phyloP scores from a whole-genome alignment of 345 rosid genomes.

The Balakata baccata region DNA sequence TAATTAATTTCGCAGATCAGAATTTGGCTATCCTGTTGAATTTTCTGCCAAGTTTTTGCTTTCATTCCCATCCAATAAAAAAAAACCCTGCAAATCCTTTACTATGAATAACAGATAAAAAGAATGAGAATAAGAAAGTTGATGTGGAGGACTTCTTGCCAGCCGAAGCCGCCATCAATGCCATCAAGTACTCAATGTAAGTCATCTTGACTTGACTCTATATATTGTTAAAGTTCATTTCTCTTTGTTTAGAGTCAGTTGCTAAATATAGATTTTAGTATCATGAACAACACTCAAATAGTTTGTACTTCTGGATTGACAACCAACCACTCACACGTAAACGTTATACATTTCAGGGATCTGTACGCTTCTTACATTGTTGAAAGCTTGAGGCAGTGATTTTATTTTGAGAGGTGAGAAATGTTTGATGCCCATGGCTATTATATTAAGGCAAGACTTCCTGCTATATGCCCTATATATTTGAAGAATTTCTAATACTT shows the following conservation, averaged over 20 bases:
- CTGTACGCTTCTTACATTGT: constrained; percentile 88
- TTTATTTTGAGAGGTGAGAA: neutral
- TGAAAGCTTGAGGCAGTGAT: constrained; percentile 77
- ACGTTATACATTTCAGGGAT: constrained; percentile 56
- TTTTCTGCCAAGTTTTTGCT: neutral
- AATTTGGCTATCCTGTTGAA: neutral
- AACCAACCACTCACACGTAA: neutral
- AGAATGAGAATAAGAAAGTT: constrained; percentile 97
- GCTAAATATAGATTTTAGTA: neutral
- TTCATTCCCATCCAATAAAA: no score
- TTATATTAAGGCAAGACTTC: constrained; percentile 5
- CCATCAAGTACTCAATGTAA: constrained; percentile 90
- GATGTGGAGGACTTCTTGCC: constrained; percentile 89
- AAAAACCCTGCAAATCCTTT: constrained; percentile 30
- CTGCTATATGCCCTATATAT: constrained; percentile 9
- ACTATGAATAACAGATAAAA: constrained; percentile 60
- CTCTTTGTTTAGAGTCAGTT: neutral
- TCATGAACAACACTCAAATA: neutral
- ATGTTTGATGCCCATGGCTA: neutral
- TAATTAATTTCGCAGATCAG: neutral
- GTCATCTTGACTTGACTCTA: constrained; percentile 8
- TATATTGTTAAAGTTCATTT: neutral
- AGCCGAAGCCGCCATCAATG: constrained; percentile 62
- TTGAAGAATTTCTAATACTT: neutral
- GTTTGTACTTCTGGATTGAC: neutral